Evolutionary conservation across 1,139 yeast genomes (phyloP).

Genomic region (Yamadazyma conglobata): DNA sequence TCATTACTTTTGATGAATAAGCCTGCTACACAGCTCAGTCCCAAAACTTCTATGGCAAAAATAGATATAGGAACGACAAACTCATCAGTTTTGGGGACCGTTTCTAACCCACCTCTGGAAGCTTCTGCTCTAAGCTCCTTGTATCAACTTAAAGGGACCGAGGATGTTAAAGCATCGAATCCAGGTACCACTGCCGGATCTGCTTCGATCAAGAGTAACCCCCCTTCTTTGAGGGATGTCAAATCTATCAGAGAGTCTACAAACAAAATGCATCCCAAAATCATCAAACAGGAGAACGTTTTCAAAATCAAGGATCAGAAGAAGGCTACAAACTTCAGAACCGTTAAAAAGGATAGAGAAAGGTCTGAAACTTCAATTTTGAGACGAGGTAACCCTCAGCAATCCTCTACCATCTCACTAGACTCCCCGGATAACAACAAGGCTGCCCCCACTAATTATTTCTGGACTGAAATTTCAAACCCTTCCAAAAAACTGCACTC

Average conservation of each 20-base stretch:
- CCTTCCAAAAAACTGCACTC: constrained; percentile 60
- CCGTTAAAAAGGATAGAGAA: constrained; percentile 6
- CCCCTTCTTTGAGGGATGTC: not conserved
- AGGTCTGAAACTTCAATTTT: constrained; percentile 8
- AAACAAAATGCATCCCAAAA: constrained; percentile 7
- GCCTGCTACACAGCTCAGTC: constrained; percentile 6
- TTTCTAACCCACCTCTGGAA: constrained; percentile 26
- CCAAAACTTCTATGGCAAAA: constrained; percentile 16
- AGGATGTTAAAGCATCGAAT: constrained; percentile 18
- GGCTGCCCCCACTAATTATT: constrained; percentile 21
- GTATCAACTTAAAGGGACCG: constrained; percentile 36
- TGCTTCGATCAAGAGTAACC: constrained; percentile 9
- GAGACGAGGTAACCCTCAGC: constrained; percentile 8
- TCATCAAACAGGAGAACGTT: constrained; percentile 13
- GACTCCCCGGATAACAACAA: constrained; percentile 5
- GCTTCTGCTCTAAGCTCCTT: constrained; percentile 39
- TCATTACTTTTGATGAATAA: constrained; percentile 12
- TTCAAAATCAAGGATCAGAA: constrained; percentile 13
- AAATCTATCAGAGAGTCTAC: constrained; percentile 3
- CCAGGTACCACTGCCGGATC: constrained; percentile 7
- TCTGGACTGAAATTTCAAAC: constrained; percentile 68
- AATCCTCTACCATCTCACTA: constrained; percentile 8
- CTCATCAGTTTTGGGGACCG: constrained; percentile 39
- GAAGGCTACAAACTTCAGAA: constrained; percentile 4
- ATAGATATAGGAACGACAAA: constrained; percentile 23